Base-by-base conservation (phyloP, 306 rosid species). In the Cicer cuneatum region DNA sequence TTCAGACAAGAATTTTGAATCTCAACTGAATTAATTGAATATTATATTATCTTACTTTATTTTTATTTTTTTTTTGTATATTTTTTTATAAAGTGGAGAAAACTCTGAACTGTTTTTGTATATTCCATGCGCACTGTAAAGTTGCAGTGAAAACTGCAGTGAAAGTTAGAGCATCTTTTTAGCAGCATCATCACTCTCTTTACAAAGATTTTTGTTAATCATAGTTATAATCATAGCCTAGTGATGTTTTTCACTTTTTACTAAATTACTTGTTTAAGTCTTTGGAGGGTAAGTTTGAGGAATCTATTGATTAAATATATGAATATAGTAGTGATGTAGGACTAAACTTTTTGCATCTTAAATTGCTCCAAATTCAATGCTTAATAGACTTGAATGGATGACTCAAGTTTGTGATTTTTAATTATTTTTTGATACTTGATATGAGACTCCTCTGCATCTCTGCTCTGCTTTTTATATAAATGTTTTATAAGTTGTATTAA, bases 81-180 rank as follows among this genome's bases (percentile, higher is more conserved):
- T 60, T 77, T 85, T 80, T 83, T 18, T 29, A 29, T 29, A 29
- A 74, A 86, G 93, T 86, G 90, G 91, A 90, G 75, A 89, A 87
- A 72, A 85, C 79, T 90, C 96, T 88, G 94, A 87, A 91, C 82
- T 71, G 82, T 83, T 91, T 91, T 90, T 83, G 81, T 40, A 81
- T 74, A 85, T 82, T 83, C 90, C 98, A 91, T 91, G 97, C 94
- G 96, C 98, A 88, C 92, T 83, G 90, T 82, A 89, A 87, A 89
- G 89, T 84, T 88, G 72, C 87, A 82, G 81, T 68, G 73, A 77
- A 80, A 77, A 80, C 54, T 74, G 83, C 80, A 80, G 80, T 54
- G 80, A 64, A 81, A 82, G 79, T 76, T 68, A 45, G 69, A 71
- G 92, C 89, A 86, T 87, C 86, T 81, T 80, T 84, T 77, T 35